Evolutionary conservation across 2,329 filamentous ascomycete species (phyloP).

Genomic region (Nemania bipapillata): DNA sequence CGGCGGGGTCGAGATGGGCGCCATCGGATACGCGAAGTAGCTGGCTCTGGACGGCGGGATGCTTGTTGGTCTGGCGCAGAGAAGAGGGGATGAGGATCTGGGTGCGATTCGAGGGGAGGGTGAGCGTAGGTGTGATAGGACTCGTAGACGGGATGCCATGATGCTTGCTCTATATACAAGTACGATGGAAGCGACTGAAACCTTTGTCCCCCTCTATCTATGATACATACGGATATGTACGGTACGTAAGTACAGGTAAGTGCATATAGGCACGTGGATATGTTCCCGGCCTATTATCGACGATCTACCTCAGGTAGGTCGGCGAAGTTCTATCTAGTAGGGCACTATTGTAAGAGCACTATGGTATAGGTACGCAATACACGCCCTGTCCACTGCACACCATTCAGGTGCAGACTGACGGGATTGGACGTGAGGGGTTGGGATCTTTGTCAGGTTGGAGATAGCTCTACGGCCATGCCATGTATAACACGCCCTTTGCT

Average conservation of each 20-base stretch:
- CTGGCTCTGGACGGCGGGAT: neutral
- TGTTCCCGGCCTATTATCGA: neutral
- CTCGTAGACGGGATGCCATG: constrained; percentile 1
- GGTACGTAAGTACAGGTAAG: neutral
- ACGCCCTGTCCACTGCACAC: neutral
- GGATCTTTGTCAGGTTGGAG: neutral
- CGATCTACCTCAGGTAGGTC: neutral
- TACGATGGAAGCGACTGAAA: neutral
- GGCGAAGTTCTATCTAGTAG: no score
- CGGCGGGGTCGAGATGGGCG: constrained; percentile 41
- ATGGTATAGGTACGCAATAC: neutral
- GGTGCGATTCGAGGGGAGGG: neutral
- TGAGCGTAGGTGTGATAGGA: neutral
- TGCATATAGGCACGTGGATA: neutral
- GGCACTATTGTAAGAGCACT: neutral
- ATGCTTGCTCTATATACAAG: neutral
- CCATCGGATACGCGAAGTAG: constrained; percentile 39
- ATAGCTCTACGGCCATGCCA: neutral
- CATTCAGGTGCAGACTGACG: neutral
- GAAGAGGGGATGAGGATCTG: neutral
- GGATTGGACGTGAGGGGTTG: neutral
- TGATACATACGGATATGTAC: no score
- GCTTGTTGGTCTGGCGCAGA: neutral
- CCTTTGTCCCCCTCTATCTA: neutral
- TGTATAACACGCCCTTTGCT: constrained; percentile 14